Evolutionary conservation across 2,329 filamentous ascomycete species (phyloP), one percentile per base, ranked within the genome.

Genomic region (Claviceps sp.): DNA sequence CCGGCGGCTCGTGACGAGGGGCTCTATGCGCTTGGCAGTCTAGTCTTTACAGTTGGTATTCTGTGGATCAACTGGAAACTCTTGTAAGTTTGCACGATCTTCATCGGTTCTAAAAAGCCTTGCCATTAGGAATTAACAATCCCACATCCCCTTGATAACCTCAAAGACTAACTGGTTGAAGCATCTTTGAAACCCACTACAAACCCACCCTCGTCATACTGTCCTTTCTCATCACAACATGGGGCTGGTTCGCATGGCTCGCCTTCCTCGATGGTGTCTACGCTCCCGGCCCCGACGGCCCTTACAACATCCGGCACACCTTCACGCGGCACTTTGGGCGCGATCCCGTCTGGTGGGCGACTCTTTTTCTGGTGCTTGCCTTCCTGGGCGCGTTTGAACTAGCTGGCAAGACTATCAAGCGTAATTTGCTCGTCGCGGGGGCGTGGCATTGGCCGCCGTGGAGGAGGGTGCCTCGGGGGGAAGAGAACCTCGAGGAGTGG

Each of bases 1-100:
- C 78, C 60, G 36, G 72, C 55, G 52, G 77, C 79, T 2, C 70
- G 74, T 2, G 87, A 90, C 59, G 77, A 85, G 49, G 79, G 79
- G 4, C 70, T 91, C 18, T 94, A 84, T 65, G 81, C 88, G 0
- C 70, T 93, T 45, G 88, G 89, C 2, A 76, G 82, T 6, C 69
- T 94, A 30, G 79, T 79, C 0, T 95, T 86, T 65, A 81, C 82
- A 2, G 74, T 84, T 3, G 81, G 79, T 47, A 77, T 94, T 11
- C 69, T 85, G 30, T 74, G 88, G 66, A 88, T 89, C 65, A 85
- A 84, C 59, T 72, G 78, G 65, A 93, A 93, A 68, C 74, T 91
- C 49, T 82, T 91, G 75, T 82, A 69, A 70, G 78, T 75, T 5
- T 43, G 7, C 26, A 3, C 3, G 3, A 34, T 34, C 4, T 4